Percentiles rank a stretch among this genome's conserved stretches.
phyloP scores from a whole-genome alignment of 2,329 filamentous ascomycete genomes.

The Xylaria sp. region DNA sequence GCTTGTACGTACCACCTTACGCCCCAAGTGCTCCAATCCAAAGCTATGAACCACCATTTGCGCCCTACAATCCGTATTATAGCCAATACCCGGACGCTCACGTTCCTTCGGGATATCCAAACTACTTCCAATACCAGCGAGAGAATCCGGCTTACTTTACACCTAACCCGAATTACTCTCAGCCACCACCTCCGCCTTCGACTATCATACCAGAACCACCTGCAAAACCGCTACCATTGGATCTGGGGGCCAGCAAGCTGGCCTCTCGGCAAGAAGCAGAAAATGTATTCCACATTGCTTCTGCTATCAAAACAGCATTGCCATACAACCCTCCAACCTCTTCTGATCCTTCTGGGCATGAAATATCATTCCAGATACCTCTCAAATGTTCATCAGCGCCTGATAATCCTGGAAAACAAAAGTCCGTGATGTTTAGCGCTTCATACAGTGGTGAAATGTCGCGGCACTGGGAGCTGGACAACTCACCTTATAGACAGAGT shows the following conservation, averaged over 20 bases:
- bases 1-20: constrained; percentile 5
- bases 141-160: background rate
- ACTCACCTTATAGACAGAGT: background rate
- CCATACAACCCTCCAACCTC: constrained; percentile 5
- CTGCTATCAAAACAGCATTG: background rate
- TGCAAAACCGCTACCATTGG: background rate
- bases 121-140: background rate
- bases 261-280: background rate
- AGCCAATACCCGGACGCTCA: background rate
- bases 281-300: background rate
- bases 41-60: background rate
- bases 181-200: constrained; percentile 3
- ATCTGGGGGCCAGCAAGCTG: background rate
- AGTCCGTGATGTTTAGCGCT: background rate
- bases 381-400: constrained; percentile 6
- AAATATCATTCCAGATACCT: constrained; percentile 21
- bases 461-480: background rate
- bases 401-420: background rate
- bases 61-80: constrained; percentile 3
- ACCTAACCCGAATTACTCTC: background rate
- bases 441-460: background rate
- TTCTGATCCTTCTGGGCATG: constrained; percentile 18
- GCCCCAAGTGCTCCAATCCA: background rate
- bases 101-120: background rate
- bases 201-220: background rate